phyloP scores from a whole-genome alignment of 2,329 filamentous ascomycete genomes.

The Aspergillus tamarii region DNA sequence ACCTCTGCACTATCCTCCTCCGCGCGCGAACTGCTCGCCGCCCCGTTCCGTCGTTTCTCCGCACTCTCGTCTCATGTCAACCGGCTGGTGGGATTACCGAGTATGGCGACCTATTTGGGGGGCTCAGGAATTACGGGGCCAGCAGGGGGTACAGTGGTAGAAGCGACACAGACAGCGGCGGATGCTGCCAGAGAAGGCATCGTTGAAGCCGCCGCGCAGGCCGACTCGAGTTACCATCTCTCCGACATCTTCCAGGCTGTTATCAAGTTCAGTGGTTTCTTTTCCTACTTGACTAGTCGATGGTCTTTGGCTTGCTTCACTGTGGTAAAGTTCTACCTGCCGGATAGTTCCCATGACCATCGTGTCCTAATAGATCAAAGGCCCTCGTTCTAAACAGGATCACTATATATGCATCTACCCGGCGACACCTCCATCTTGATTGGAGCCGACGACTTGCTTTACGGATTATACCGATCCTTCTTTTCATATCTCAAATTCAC shows the following conservation, averaged over 20 bases:
- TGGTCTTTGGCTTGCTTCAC: conserved; percentile 90
- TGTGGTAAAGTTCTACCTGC: conserved; percentile 56
- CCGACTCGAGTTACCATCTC: conserved; percentile 40
- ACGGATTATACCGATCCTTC: conserved; percentile 70
- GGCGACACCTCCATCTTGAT: conserved; percentile 74
- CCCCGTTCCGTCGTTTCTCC: conserved; percentile 43
- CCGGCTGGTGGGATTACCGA: conserved; percentile 32
- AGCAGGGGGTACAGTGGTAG: conserved; percentile 46
- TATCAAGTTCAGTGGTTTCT: conserved; percentile 79
- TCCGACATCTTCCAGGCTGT: conserved; percentile 54
- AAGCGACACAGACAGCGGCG: conserved; percentile 41
- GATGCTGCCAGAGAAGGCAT: conserved; percentile 36
- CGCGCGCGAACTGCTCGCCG: conserved; percentile 36
- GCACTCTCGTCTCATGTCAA: conserved; percentile 38
- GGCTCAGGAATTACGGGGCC: conserved; percentile 25
- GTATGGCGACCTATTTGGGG: conserved; percentile 30
- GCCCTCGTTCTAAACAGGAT: conserved; percentile 88
- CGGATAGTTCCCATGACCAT: background rate
- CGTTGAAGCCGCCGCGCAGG: conserved; percentile 35
- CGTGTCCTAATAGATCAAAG: conserved; percentile 39
- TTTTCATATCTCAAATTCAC: conserved; percentile 70
- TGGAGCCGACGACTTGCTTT: conserved; percentile 73
- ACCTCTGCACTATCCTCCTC: conserved; percentile 30
- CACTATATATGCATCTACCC: conserved; percentile 87
- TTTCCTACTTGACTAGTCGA: conserved; percentile 86